Conservation (phyloP, 768 basidiomycete genomes). For the Cystobasidium ongulense region DNA sequence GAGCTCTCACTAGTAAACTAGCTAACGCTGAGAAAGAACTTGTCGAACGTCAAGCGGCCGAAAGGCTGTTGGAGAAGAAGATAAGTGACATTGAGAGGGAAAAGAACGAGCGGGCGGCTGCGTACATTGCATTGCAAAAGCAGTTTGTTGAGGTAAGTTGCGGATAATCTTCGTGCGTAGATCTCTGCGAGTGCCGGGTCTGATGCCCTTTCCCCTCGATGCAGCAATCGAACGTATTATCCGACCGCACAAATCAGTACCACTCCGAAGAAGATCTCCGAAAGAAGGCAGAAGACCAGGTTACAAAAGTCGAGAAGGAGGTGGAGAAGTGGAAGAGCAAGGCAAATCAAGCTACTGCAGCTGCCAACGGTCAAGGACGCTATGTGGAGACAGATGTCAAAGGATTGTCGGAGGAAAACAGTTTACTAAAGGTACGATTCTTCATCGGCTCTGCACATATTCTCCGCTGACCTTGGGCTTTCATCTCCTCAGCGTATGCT, state of each 20-base stretch:
- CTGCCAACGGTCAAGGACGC: conserved; percentile 12
- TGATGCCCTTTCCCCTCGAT: neutral
- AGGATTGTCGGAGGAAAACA: conserved; percentile 50
- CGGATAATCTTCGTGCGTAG: neutral
- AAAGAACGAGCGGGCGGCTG: neutral
- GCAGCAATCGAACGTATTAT: neutral
- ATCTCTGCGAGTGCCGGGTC: no score
- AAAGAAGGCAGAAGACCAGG: conserved; percentile 2
- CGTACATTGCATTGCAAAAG: neutral
- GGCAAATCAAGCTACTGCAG: conserved; percentile 20
- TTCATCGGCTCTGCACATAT: neutral
- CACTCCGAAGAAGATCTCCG: neutral
- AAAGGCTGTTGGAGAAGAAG: conserved; percentile 51
- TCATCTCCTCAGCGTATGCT: conserved; percentile 57
- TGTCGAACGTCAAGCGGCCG: conserved; percentile 34
- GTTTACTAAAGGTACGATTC: neutral
- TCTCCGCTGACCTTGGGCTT: neutral
- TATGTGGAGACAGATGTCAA: conserved; percentile 35
- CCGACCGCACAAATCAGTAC: neutral
- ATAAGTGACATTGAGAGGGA: conserved; percentile 60
- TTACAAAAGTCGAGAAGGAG: conserved; percentile 10
- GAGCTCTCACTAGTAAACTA: neutral
- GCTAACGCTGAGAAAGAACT: conserved; percentile 1
- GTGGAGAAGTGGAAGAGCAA: conserved; percentile 18
- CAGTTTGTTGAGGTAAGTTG: neutral